phyloP scores from a whole-genome alignment of 2,329 filamentous ascomycete genomes.

The Corynespora cassiicola region DNA sequence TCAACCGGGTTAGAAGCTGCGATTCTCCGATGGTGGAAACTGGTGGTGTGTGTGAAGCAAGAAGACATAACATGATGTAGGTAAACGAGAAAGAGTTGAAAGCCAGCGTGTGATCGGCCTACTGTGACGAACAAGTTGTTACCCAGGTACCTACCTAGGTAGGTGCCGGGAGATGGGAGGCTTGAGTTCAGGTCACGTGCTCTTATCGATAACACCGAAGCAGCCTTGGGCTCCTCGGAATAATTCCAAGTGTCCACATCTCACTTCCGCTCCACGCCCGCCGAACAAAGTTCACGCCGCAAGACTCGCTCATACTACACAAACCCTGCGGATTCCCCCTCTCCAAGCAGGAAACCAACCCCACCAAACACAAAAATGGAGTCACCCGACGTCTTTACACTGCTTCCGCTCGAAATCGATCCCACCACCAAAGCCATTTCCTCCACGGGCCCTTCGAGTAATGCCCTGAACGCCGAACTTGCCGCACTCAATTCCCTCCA shows the following conservation, averaged over 20 bases:
- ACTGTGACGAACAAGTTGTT: too few species aligned
- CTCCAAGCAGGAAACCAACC: background rate
- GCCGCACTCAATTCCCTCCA: conserved; percentile 79
- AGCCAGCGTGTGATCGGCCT: too few species aligned
- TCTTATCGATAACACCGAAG: conserved; percentile 24
- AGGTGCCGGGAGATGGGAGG: too few species aligned
- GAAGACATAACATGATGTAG: too few species aligned
- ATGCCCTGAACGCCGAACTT: conserved; percentile 58
- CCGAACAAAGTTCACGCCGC: background rate
- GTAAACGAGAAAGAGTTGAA: too few species aligned
- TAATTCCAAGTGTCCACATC: conserved; percentile 32
- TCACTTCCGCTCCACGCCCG: conserved; percentile 2
- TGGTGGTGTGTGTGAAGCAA: too few species aligned
- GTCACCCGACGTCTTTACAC: conserved; percentile 72
- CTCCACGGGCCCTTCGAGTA: conserved; percentile 45
- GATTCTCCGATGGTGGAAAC: too few species aligned
- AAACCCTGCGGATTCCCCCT: background rate
- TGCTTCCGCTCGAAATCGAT: conserved; percentile 82
- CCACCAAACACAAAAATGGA: conserved; percentile 33
- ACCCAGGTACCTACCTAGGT: too few species aligned
- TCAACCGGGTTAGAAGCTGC: too few species aligned
- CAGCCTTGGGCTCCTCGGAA: conserved; percentile 3
- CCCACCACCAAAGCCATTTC: conserved; percentile 79
- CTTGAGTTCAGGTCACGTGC: too few species aligned
- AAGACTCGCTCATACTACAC: too few species aligned